phyloP scores from a whole-genome alignment of 2,329 filamentous ascomycete genomes.

The Arthrobotrys iridis region DNA sequence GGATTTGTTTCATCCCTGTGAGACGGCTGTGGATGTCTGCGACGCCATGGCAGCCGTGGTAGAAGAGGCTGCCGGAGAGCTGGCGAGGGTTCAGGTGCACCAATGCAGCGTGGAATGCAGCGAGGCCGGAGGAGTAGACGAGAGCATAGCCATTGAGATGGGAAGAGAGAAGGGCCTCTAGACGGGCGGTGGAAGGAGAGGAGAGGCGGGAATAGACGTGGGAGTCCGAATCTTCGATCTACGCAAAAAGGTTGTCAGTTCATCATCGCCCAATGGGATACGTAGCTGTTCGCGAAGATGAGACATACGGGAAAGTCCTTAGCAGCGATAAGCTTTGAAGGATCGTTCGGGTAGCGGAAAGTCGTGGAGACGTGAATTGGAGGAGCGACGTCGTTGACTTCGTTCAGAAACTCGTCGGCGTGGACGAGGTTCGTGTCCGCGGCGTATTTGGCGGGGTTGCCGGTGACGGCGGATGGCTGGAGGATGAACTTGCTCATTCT shows the following conservation, averaged over 20 bases:
- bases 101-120: constrained; percentile 87
- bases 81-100: constrained; percentile 84
- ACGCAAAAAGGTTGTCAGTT: constrained; percentile 61
- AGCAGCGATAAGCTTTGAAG: constrained; percentile 70
- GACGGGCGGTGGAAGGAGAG: constrained; percentile 81
- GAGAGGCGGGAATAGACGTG: constrained; percentile 86
- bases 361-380: constrained; percentile 91
- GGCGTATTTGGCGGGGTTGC: not conserved
- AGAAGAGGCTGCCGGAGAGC: constrained; percentile 83
- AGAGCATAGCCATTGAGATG: constrained; percentile 76
- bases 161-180: constrained; percentile 81
- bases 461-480: constrained; percentile 9
- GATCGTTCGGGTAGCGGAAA: constrained; percentile 80
- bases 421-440: constrained; percentile 63
- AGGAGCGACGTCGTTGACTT: constrained; percentile 78
- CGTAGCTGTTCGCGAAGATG: constrained; percentile 30
- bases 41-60: constrained; percentile 93
- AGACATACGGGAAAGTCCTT: constrained; percentile 25
- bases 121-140: constrained; percentile 84
- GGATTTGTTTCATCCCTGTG: constrained; percentile 76
- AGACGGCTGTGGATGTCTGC: constrained; percentile 78
- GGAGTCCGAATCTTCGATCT: constrained; percentile 63
- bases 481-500: constrained; percentile 50
- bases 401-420: constrained; percentile 78
- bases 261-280: too few species aligned